Conservation (phyloP, 371 early-diverging fungal species). For the Paraphysoderma sedebokerense region DNA sequence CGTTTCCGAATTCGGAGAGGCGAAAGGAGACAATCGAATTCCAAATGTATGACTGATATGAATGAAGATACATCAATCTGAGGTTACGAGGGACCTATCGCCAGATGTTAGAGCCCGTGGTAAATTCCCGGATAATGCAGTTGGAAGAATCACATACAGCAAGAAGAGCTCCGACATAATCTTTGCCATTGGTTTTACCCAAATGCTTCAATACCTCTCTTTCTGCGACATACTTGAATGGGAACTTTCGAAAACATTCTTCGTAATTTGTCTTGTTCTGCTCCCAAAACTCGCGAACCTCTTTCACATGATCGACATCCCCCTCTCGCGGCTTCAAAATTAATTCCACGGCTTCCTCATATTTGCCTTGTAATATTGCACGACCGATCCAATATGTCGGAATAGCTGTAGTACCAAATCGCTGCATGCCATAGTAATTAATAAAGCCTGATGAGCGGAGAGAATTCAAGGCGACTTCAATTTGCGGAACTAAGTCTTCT, state of each 20-base stretch:
- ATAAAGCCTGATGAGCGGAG: constrained; percentile 63
- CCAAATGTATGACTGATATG: constrained; percentile 94
- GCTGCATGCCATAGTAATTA: constrained; percentile 98
- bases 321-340: constrained; percentile 58
- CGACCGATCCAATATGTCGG: constrained; percentile 79
- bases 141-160: constrained; percentile 18
- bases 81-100: constrained; percentile 62
- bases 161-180: constrained; percentile 41
- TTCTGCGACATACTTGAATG: constrained; percentile 55
- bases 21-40: constrained; percentile 73
- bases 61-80: constrained; percentile 86
- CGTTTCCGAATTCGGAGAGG: constrained; percentile 45
- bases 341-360: constrained; percentile 51
- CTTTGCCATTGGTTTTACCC: constrained; percentile 10
- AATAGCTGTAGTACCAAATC: constrained; percentile 83
- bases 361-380: constrained; percentile 55
- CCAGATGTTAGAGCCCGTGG: neutral
- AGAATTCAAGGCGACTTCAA: constrained; percentile 37
- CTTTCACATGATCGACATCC: constrained; percentile 32
- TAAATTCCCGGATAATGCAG: neutral
- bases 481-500: constrained; percentile 10
- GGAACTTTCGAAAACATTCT: constrained; percentile 45
- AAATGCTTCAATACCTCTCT: constrained; percentile 31
- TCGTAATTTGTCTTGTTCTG: constrained; percentile 37
- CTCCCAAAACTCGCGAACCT: constrained; percentile 52